phyloP scores from a whole-genome alignment of 305 asterid species.

The Petunia hybrid region DNA sequence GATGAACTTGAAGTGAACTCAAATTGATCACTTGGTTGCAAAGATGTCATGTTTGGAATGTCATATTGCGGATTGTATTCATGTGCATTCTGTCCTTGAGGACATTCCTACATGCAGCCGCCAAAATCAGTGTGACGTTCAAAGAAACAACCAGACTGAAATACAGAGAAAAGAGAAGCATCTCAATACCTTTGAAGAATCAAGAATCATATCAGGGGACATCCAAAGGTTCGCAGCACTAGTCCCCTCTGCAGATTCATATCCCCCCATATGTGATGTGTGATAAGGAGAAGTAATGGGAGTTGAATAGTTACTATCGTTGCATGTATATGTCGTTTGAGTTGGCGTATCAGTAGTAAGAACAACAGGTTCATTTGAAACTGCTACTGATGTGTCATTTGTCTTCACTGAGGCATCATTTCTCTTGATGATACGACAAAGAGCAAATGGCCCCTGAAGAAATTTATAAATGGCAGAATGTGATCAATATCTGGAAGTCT shows the following conservation, averaged over 20 bases:
- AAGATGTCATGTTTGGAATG: constrained; percentile 33
- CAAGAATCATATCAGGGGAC: constrained; percentile 51
- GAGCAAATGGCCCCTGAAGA: constrained; percentile 51
- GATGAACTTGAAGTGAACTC: constrained; percentile 51
- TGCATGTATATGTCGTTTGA: constrained; percentile 34
- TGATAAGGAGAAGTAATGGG: constrained; percentile 48
- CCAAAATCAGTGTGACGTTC: background rate
- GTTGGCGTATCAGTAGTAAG: constrained; percentile 35
- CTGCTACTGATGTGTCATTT: background rate
- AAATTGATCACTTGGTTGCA: constrained; percentile 37
- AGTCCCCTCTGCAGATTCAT: constrained; percentile 39
- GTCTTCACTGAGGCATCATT: constrained; percentile 40
- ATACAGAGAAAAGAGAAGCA: background rate
- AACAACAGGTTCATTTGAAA: constrained; percentile 35
- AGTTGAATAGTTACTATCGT: constrained; percentile 48
- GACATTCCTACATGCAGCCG: constrained; percentile 41
- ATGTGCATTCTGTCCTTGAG: constrained; percentile 27
- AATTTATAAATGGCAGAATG: background rate
- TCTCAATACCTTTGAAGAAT: constrained; percentile 52
- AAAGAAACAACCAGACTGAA: background rate
- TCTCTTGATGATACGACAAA: constrained; percentile 53
- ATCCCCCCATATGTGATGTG: constrained; percentile 26
- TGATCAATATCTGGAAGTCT: background rate
- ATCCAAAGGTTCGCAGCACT: constrained; percentile 39
- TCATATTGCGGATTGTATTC: constrained; percentile 36